A percentile compares a stretch with the other conserved stretches of the same genome.
phyloP scores from a whole-genome alignment of 2,329 filamentous ascomycete species.

The Ceratocystiopsis sp. region DNA sequence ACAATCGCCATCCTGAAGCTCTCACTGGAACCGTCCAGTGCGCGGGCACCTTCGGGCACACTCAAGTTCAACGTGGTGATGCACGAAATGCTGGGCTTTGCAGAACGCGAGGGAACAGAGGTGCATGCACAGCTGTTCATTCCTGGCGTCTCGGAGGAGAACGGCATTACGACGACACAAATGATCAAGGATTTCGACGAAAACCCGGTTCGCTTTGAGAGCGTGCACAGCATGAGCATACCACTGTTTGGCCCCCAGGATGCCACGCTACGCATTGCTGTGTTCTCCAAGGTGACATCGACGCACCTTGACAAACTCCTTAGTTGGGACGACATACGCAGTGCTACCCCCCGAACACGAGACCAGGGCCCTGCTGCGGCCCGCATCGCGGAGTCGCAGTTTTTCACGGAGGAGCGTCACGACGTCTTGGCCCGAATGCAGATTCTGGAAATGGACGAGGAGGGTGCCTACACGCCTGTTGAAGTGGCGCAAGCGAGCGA shows the following conservation, averaged over 20 bases:
- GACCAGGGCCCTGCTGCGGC: conserved; percentile 34
- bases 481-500: conserved; percentile 79
- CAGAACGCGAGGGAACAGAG: conserved; percentile 86
- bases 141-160: conserved; percentile 74
- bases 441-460: conserved; percentile 80
- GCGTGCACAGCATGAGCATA: conserved; percentile 94
- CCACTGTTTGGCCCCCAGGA: conserved; percentile 60
- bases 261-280: conserved; percentile 65
- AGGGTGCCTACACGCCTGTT: conserved; percentile 78
- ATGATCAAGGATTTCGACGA: conserved; percentile 93
- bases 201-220: conserved; percentile 82
- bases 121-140: conserved; percentile 97
- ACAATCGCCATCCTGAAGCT: conserved; percentile 82
- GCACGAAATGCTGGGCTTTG: conserved; percentile 88
- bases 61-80: conserved; percentile 98
- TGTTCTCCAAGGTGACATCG: conserved; percentile 77
- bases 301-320: conserved; percentile 96
- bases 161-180: conserved; percentile 84
- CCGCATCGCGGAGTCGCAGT: conserved; percentile 79
- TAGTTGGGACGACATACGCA: conserved; percentile 98
- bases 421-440: conserved; percentile 81
- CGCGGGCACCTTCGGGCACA: conserved; percentile 77
- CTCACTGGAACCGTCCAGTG: conserved; percentile 83
- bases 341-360: conserved; percentile 46
- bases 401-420: conserved; percentile 83